These are phyloP conservation scores for Aspergillus saccharolyticus DNA, from an alignment of 495 filamentous ascomycete species.

Conservation along the genomic window DNA sequence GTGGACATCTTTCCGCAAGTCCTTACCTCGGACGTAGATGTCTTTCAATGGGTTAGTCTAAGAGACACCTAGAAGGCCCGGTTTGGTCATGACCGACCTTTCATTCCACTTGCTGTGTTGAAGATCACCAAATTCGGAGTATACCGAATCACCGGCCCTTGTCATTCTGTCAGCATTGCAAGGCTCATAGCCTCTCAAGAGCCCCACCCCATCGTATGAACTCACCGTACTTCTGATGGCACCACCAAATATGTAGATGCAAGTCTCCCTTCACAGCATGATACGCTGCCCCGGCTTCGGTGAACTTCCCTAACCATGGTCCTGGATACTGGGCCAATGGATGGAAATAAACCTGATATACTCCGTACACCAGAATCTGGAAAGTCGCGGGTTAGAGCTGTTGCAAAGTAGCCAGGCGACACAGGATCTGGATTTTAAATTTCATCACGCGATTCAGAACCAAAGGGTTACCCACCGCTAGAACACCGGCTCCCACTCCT, in stretches of 20 bases:
- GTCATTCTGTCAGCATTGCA: neutral
- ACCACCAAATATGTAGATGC: constrained; percentile 21
- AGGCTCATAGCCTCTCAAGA: neutral
- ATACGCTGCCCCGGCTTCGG: constrained; percentile 28
- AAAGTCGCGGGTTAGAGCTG: neutral
- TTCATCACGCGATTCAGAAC: neutral
- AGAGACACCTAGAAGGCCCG: no score
- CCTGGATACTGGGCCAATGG: constrained; percentile 36
- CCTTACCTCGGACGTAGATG: constrained; percentile 5
- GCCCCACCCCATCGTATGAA: neutral
- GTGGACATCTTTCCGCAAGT: constrained; percentile 1
- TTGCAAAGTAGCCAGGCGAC: neutral
- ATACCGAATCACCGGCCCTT: constrained; percentile 4
- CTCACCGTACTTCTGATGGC: constrained; percentile 30
- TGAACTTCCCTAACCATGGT: constrained; percentile 28
- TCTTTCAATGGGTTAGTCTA: neutral
- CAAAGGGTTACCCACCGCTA: neutral
- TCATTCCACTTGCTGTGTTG: constrained; percentile 1
- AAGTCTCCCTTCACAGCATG: constrained; percentile 26
- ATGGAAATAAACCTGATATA: constrained; percentile 34
- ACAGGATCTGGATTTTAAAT: neutral
- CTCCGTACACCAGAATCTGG: constrained; percentile 1
- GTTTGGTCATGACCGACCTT: neutral
- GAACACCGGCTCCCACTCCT: neutral
- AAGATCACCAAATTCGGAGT: neutral